Evolutionary conservation across 2,329 filamentous ascomycete genomes (phyloP), one percentile per base, ranked within the genome.

Genomic region (Leptoxyphium fumago): DNA sequence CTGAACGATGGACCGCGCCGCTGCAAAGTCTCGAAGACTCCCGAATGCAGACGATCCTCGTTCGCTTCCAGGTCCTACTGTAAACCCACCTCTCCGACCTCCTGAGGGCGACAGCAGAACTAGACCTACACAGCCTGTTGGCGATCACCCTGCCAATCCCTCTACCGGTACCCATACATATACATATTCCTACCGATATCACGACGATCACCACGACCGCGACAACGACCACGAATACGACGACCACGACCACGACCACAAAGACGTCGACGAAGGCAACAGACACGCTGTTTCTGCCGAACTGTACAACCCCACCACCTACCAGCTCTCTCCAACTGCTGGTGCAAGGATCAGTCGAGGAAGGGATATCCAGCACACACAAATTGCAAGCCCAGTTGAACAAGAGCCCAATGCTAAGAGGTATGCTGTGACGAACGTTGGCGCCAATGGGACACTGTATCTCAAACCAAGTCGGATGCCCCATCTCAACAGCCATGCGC

Each of bases 401-500:
- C 13, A 13, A 13, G 32, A 36, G 5, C 13, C 32, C 13, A 36
- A 36, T 15, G 32, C 32, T 15, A 36, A 4, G 15, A 36, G 32
- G 11, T 36, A 36, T 36, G 32, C 32, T 9, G 32, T 36, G 32
- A 36, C 32, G 32, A 36, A 36, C 32, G 32, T 36, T 9, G 32
- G 32, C 41, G 63, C 67, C 52, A 63, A 66, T 56, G 68, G 67
- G 47, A 63, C 64, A 43, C 63, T 71, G 43, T 70, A 70, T 52
- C 60, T 70, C 45, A 64, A 67, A 59, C 68, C 64, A 39, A 56
- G 48, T 50, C 55, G 55, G 38, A 45, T 53, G 40, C 48, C 52
- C 13, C 44, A 48, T 38, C 45, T 53, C 28, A 47, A 42, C 34
- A 51, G 51, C 40, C 49, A 48, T n/a, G 54, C 56, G 13, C 50